Conservation (phyloP, 116 monocot species). For the Phalaenopsis hybrid region DNA sequence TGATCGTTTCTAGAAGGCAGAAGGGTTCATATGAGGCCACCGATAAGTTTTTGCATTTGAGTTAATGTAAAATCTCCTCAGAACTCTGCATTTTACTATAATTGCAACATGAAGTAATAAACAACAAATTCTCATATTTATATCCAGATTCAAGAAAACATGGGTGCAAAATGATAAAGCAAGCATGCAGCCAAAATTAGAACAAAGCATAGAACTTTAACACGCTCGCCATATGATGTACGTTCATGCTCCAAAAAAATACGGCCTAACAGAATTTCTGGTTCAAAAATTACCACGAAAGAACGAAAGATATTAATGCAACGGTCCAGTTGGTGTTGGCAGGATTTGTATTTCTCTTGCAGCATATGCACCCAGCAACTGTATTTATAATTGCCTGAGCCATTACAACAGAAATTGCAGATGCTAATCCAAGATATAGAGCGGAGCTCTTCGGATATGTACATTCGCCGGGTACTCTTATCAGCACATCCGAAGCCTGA, state of each 20-base stretch:
- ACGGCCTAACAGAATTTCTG: neutral
- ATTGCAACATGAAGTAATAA: neutral
- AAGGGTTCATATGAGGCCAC: neutral
- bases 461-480: slow-evolving; percentile 38
- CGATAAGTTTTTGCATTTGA: neutral
- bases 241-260: neutral
- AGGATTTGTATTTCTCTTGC: slow-evolving; percentile 50
- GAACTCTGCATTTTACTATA: neutral
- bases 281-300: slow-evolving; percentile 61
- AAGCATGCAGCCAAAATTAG: neutral
- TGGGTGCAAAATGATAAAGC: neutral
- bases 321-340: slow-evolving; percentile 55
- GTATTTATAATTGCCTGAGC: slow-evolving; percentile 78
- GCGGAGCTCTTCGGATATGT: slow-evolving; percentile 75
- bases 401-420: slow-evolving; percentile 62
- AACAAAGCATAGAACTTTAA: neutral
- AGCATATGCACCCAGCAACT: slow-evolving; percentile 35
- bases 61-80: neutral
- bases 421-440: slow-evolving; percentile 52
- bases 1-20: neutral
- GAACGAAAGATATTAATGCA: slow-evolving; percentile 59
- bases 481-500: slow-evolving; percentile 67
- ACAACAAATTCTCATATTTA: neutral
- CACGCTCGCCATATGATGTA: neutral
- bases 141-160: neutral